Base-by-base conservation (phyloP, 306 rosid species). In the Lablab purpureus region DNA sequence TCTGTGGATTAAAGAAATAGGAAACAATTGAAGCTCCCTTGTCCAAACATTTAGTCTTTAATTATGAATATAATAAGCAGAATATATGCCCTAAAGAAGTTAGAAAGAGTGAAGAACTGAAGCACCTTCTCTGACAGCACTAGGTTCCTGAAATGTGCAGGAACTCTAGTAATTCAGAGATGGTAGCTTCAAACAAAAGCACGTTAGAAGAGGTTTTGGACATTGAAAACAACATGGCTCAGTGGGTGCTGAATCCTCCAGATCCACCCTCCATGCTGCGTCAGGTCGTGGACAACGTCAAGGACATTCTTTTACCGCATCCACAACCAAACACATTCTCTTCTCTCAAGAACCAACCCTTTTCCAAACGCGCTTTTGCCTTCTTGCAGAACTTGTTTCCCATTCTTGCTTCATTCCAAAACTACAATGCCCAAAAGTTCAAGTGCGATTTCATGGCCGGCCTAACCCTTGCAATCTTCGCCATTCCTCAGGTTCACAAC, bases 401-500 rank as follows among this genome's bases (percentile, higher is more conserved):
- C 8, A 78, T 87, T 66, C 67, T 89, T 69, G 69, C 19, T 1
- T 93, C 92, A 81, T 77, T 87, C 21, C 82, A 80, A 46, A 78
- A 56, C 30, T 93, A 93, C 80, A 83, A 41, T 10, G 40, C 30
- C 0, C 40, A 55, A 2, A 90, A 81, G 67, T 82, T 91, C 66
- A 89, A 74, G 73, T 77, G 78, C 13, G 97, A 91, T 65, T 19
- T 91, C 55, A 49, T 93, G 76, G 91, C 97, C 0, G 97, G 98
- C 27, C 76, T 93, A 25, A 91, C 94, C 37, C 81, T 89, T 23
- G 94, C 97, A 1, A 88, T 90, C 82, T 92, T 93, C 62, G 82
- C 92, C 78, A 88, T 93, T 84, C 98, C 98, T 9, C 94, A 91
- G 91, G 98, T 91, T 80, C 59, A 11, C 49, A 40, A 40, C 13